Evolutionary conservation across 2,329 filamentous ascomycete species (phyloP).

Genomic region (Colletotrichum sojae): DNA sequence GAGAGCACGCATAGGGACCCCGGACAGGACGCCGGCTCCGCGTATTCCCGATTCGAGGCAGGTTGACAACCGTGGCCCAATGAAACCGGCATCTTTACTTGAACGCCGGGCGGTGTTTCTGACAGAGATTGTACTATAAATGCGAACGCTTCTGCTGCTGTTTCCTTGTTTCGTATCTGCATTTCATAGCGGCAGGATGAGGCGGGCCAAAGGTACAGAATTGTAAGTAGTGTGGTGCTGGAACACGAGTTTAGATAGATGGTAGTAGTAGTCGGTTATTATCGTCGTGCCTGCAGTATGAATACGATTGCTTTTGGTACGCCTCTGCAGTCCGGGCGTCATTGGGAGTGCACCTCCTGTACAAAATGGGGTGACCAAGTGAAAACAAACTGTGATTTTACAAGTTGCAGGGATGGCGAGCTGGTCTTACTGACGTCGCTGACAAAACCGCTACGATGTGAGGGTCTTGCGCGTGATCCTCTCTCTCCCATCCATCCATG

Average conservation of each 20-base stretch:
- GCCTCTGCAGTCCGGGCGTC: not conserved
- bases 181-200: slow-evolving; percentile 10
- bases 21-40: not conserved
- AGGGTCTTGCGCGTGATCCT: slow-evolving; percentile 64
- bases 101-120: slow-evolving; percentile 20
- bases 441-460: not conserved
- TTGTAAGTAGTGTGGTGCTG: slow-evolving; percentile 7
- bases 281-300: not conserved
- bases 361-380: not conserved
- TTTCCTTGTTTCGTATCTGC: slow-evolving; percentile 32
- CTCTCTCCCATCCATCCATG: slow-evolving; percentile 86
- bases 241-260: slow-evolving; percentile 7
- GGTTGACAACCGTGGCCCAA: not conserved
- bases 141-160: not conserved
- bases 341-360: no score
- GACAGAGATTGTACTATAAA: slow-evolving; percentile 25
- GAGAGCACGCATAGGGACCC: slow-evolving; percentile 41
- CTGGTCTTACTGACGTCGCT: not conserved
- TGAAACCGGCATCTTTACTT: not conserved
- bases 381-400: slow-evolving; percentile 1
- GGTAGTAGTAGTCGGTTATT: not conserved
- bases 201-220: slow-evolving; percentile 4
- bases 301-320: not conserved
- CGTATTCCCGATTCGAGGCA: not conserved
- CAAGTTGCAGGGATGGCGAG: not conserved